Conservation (phyloP, 2,329 filamentous ascomycete species). For the Fusarium penzigii region DNA sequence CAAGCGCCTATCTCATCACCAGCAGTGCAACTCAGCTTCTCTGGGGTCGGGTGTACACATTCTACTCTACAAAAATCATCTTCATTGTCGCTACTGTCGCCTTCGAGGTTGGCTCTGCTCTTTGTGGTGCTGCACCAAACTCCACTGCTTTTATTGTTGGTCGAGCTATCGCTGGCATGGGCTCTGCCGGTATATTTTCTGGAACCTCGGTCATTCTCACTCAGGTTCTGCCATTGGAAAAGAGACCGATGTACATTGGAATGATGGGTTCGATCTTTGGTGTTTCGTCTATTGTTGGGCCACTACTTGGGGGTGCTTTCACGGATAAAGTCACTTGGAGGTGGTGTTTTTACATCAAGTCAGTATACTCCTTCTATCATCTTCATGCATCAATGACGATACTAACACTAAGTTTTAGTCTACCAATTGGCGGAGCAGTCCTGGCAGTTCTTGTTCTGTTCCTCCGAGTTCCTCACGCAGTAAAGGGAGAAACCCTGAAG, state of each 20-base stretch:
- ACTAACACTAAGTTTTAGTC: constrained; percentile 7
- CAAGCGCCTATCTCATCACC: constrained; percentile 30
- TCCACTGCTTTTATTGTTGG: constrained; percentile 39
- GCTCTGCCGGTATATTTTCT: constrained; percentile 37
- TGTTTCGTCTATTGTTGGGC: constrained; percentile 35
- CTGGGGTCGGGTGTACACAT: constrained; percentile 31
- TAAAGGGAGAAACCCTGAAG: constrained; percentile 31
- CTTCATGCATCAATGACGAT: too few species aligned
- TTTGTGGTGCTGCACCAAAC: constrained; percentile 29
- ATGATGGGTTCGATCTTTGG: constrained; percentile 44
- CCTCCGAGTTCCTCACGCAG: constrained; percentile 39
- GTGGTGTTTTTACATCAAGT: constrained; percentile 39
- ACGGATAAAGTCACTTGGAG: constrained; percentile 17
- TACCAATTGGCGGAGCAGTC: constrained; percentile 45
- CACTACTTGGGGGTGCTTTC: constrained; percentile 15
- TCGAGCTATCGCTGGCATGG: constrained; percentile 39
- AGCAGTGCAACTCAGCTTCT: constrained; percentile 26
- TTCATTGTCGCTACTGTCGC: constrained; percentile 25
- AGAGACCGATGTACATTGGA: constrained; percentile 14
- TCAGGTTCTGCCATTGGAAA: constrained; percentile 8
- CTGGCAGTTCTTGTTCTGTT: constrained; percentile 45
- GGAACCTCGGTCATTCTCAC: constrained; percentile 28
- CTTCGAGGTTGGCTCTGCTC: constrained; percentile 26
- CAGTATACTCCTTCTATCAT: not conserved
- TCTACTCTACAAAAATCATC: constrained; percentile 30